Percentiles rank a stretch among this genome's conserved stretches.
Conservation (phyloP, 1,284 basidiomycete species). For the Coriolopsis trogii region DNA sequence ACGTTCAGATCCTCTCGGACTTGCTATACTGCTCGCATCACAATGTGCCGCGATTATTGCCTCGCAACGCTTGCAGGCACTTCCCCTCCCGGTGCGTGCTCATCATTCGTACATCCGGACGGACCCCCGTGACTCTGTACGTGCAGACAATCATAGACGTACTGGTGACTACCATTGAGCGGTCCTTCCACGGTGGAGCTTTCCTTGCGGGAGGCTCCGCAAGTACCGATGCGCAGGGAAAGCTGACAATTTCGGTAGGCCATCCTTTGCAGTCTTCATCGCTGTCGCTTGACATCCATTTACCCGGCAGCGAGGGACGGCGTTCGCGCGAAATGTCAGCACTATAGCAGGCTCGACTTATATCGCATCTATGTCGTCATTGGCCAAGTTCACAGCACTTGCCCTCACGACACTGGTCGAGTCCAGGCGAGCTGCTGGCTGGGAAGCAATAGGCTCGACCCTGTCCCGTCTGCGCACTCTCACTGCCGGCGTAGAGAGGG, state of each 20-base stretch:
- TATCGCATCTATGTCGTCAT: constrained; percentile 51
- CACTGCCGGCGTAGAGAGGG: constrained; percentile 47
- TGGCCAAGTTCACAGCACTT: constrained; percentile 54
- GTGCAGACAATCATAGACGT: constrained; percentile 40
- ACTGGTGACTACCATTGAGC: constrained; percentile 48
- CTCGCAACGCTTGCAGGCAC: constrained; percentile 53
- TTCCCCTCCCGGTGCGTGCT: constrained; percentile 51
- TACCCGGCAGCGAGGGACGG: constrained; percentile 31
- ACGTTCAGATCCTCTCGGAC: constrained; percentile 36
- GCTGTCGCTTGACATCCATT: too few species aligned
- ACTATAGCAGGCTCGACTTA: constrained; percentile 45
- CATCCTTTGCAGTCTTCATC: too few species aligned
- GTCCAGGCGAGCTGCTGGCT: constrained; percentile 46
- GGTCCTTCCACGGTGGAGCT: constrained; percentile 12
- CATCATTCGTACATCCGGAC: background rate
- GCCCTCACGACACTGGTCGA: constrained; percentile 51
- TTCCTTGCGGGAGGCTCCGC: constrained; percentile 7
- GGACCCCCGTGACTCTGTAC: background rate
- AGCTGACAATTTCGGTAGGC: constrained; percentile 4
- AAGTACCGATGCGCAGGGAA: constrained; percentile 1
- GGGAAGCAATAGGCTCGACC: constrained; percentile 46
- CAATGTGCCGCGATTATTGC: constrained; percentile 59
- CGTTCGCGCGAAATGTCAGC: constrained; percentile 40
- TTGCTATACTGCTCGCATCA: constrained; percentile 53
- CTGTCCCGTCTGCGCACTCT: constrained; percentile 44